phyloP scores from a whole-genome alignment of 352 stramenopile genomes.

The Globisporangium paddicum region DNA sequence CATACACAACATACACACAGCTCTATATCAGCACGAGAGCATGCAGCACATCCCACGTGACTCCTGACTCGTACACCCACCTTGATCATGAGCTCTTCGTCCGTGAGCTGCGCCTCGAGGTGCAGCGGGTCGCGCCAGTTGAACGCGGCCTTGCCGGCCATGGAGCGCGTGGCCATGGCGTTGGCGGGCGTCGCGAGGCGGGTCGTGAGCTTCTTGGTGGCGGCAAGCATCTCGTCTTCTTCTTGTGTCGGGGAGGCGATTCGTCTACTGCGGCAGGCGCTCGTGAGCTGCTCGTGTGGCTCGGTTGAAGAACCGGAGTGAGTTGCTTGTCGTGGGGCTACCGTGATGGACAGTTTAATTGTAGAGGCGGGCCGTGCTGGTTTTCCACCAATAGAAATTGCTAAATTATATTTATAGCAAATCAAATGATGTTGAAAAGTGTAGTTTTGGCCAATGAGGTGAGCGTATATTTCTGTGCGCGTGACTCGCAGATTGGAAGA shows the following conservation, averaged over 20 bases:
- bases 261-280: constrained; percentile 3
- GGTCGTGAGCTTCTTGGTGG: constrained; percentile 18
- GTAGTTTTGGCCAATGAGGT: background rate
- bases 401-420: background rate
- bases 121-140: constrained; percentile 82
- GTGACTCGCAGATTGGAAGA: constrained; percentile 3
- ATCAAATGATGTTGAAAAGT: background rate
- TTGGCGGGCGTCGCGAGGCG: constrained; percentile 17
- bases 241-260: background rate
- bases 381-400: background rate
- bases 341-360: background rate
- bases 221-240: constrained; percentile 24
- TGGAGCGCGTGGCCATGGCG: constrained; percentile 23
- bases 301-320: constrained; percentile 5
- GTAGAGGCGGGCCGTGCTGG: background rate
- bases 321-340: background rate
- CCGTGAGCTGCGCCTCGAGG: constrained; percentile 74
- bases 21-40: background rate
- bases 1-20: background rate
- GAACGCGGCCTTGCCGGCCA: constrained; percentile 55
- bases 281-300: background rate
- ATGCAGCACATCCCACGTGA: background rate
- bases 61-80: constrained; percentile 24
- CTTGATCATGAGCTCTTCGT: constrained; percentile 91
- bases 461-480: no score